Evolutionary conservation across 78 protist species (phyloP).

Genomic region (Anaeramoeba flamelloides): DNA sequence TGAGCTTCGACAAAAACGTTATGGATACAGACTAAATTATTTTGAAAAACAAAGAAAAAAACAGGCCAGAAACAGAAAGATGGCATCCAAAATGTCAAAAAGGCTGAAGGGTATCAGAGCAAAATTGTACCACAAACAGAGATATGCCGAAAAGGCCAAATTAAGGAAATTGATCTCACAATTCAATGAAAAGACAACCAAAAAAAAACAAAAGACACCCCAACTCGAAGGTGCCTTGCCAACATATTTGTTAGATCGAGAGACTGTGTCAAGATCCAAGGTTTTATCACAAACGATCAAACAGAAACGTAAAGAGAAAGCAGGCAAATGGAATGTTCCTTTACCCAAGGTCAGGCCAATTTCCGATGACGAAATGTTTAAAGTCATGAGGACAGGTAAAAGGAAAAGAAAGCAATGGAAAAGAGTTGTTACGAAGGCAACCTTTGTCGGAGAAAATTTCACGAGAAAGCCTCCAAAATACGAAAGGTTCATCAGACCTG

Average conservation of each 20-base stretch:
- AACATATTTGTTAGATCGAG: conserved; percentile 86
- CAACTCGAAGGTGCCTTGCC: conserved; percentile 83
- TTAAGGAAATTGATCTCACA: background rate
- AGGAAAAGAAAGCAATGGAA: conserved; percentile 84
- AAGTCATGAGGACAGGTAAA: conserved; percentile 81
- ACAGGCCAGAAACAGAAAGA: conserved; percentile 72
- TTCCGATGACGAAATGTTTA: conserved; percentile 84
- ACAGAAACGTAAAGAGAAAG: conserved; percentile 96
- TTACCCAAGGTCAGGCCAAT: conserved; percentile 81
- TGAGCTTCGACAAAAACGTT: conserved; percentile 77
- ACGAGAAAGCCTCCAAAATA: conserved; percentile 96
- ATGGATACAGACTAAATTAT: conserved; percentile 76
- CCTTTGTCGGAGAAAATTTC: conserved; percentile 91
- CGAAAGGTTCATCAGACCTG: conserved; percentile 94
- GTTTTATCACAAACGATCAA: conserved; percentile 70
- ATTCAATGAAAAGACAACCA: conserved; percentile 57
- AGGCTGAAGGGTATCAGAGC: conserved; percentile 78
- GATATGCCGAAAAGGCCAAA: conserved; percentile 72
- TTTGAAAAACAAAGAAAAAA: conserved; percentile 73
- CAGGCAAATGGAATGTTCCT: conserved; percentile 97
- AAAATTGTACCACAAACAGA: conserved; percentile 68
- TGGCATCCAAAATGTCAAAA: conserved; percentile 57
- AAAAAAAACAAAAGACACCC: conserved; percentile 30
- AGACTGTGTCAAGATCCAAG: conserved; percentile 74
- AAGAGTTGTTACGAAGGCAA: conserved; percentile 90